A percentile compares a stretch with the other conserved stretches of the same genome.
These are phyloP conservation scores for Elaeis oleifera DNA, from an alignment of 202 grass and related monocot genomes.

Conservation along the genomic window DNA sequence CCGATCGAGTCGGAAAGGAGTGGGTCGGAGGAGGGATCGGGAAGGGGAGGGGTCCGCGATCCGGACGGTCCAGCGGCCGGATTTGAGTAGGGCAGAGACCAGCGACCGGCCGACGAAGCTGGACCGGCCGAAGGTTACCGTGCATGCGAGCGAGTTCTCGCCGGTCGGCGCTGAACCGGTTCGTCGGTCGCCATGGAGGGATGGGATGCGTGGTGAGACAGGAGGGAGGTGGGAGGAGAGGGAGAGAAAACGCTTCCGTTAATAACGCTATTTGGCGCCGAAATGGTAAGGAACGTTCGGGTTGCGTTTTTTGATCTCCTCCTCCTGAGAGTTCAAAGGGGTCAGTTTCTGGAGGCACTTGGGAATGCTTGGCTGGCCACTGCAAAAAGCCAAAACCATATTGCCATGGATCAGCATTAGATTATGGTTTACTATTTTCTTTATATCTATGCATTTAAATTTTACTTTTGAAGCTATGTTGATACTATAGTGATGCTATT, in stretches of 20 bases:
- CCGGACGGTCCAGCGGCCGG: constrained; percentile 44
- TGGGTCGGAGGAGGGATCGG: background rate
- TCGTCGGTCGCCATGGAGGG: constrained; percentile 54
- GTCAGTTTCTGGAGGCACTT: too few species aligned
- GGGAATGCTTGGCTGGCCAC: too few species aligned
- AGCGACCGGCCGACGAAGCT: constrained; percentile 57
- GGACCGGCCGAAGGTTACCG: constrained; percentile 59
- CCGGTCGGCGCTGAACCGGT: background rate
- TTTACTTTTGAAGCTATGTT: too few species aligned
- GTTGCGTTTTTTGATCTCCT: too few species aligned
- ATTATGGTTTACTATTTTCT: too few species aligned
- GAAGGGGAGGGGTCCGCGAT: constrained; percentile 41
- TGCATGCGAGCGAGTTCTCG: constrained; percentile 22
- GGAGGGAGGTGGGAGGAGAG: constrained; percentile 4
- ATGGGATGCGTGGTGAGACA: background rate
- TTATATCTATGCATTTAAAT: too few species aligned
- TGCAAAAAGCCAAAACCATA: too few species aligned
- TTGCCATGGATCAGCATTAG: too few species aligned
- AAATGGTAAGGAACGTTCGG: too few species aligned
- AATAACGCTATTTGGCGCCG: too few species aligned
- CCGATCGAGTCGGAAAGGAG: background rate
- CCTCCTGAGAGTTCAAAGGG: too few species aligned
- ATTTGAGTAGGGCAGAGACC: constrained; percentile 42
- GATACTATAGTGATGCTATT: too few species aligned
- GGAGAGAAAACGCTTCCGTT: background rate